Conservation (phyloP, 2,329 filamentous ascomycete genomes). For the Alternaria rosae region DNA sequence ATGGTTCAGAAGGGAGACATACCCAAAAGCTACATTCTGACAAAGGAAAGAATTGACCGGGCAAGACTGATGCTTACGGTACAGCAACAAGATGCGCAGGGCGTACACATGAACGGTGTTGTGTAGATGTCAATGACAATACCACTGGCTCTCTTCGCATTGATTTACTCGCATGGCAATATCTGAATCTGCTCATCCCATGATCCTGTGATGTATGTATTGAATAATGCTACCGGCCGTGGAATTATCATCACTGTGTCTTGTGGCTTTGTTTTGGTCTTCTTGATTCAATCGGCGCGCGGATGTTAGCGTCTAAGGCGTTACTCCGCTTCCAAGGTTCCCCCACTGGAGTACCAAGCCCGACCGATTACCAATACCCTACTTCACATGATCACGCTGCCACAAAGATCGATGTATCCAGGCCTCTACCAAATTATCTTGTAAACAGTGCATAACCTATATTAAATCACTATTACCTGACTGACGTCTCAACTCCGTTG, state of each 20-base stretch:
- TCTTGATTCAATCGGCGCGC: not conserved
- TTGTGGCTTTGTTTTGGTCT: not conserved
- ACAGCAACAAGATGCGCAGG: slow-evolving; percentile 41
- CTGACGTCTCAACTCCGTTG: not conserved
- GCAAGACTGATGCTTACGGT: slow-evolving; percentile 44
- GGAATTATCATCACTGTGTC: not conserved
- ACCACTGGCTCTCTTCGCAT: not conserved
- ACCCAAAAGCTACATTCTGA: slow-evolving; percentile 49
- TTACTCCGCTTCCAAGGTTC: slow-evolving; percentile 5
- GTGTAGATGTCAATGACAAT: slow-evolving; percentile 20
- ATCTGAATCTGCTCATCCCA: not conserved
- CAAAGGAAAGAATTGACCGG: slow-evolving; percentile 43
- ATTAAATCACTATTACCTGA: not conserved
- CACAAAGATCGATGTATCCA: not conserved
- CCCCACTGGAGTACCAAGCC: not conserved
- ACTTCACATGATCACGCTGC: slow-evolving; percentile 6
- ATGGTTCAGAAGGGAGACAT: slow-evolving; percentile 47
- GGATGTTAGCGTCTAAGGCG: slow-evolving; percentile 10
- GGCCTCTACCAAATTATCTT: too few relatives aligned
- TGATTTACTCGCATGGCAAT: not conserved
- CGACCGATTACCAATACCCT: slow-evolving; percentile 7
- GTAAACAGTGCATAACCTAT: too few relatives aligned
- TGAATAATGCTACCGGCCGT: not conserved
- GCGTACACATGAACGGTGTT: slow-evolving; percentile 37
- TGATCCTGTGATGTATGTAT: not conserved